These are phyloP conservation scores for Knufia petricola DNA, from an alignment of 2,329 filamentous ascomycete species.

Conservation along the genomic window DNA sequence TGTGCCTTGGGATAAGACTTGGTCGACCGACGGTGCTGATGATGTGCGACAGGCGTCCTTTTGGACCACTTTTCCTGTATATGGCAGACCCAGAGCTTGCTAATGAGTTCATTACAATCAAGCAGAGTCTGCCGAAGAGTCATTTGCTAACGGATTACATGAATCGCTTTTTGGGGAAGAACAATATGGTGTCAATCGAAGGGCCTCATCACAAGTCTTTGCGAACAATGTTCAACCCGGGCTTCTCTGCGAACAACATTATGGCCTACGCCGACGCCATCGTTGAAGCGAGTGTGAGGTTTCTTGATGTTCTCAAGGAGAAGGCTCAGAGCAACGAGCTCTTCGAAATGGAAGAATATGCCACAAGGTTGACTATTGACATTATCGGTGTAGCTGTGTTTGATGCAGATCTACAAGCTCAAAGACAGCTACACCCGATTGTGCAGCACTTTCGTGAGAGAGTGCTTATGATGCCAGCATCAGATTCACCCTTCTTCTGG, in stretches of 20 bases:
- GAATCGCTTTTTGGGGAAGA: constrained; percentile 15
- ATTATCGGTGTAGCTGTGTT: constrained; percentile 25
- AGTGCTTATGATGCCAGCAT: constrained; percentile 15
- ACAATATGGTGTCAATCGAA: constrained; percentile 22
- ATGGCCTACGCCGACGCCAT: constrained; percentile 24
- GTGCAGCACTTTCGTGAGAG: constrained; percentile 22
- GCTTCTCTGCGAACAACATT: constrained; percentile 25
- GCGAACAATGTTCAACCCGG: constrained; percentile 27
- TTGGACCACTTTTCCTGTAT: constrained; percentile 20
- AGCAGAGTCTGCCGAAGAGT: constrained; percentile 21
- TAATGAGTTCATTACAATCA: constrained; percentile 18
- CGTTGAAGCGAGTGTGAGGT: constrained; percentile 23
- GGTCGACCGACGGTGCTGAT: not conserved
- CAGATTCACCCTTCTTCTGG: constrained; percentile 8
- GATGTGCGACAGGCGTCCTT: constrained; percentile 17
- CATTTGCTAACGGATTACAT: constrained; percentile 11
- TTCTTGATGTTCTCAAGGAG: constrained; percentile 21
- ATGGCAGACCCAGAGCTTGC: constrained; percentile 18
- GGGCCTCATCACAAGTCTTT: constrained; percentile 25
- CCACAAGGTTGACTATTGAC: constrained; percentile 27
- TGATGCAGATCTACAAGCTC: constrained; percentile 22
- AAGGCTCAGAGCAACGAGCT: constrained; percentile 19
- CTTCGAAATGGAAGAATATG: constrained; percentile 23
- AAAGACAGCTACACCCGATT: constrained; percentile 20
- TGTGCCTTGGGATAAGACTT: constrained; percentile 6